phyloP scores from a whole-genome alignment of 2,329 filamentous ascomycete genomes.

The Diaporthe vaccinii region DNA sequence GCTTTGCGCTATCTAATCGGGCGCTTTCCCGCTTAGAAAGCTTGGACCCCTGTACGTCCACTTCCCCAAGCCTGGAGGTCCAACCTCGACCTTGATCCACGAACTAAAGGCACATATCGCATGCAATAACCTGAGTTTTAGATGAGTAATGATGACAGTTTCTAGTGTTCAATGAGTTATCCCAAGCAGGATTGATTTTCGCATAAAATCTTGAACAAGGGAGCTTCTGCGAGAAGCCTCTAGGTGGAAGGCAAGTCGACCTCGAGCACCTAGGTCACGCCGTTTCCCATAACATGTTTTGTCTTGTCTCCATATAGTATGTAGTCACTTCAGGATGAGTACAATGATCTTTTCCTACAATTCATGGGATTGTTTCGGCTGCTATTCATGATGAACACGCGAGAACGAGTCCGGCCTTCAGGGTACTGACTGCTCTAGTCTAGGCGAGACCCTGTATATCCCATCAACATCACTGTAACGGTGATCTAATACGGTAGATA shows the following conservation, averaged over 20 bases:
- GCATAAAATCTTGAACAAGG: too few relatives aligned
- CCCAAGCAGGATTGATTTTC: rapidly evolving
- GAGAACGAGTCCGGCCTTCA: too few relatives aligned
- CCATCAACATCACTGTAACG: not conserved
- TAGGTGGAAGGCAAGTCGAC: not conserved
- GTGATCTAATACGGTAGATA: not conserved
- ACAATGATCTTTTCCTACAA: not conserved
- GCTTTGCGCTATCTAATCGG: constrained; percentile 34
- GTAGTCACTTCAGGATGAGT: not conserved
- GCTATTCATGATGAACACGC: not conserved
- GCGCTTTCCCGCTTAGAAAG: constrained; percentile 21
- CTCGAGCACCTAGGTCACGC: not conserved
- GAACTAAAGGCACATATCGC: not conserved
- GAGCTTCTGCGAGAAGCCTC: not conserved
- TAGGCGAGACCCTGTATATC: not conserved
- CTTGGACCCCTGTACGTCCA: not conserved
- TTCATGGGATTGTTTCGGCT: not conserved
- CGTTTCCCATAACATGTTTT: not conserved
- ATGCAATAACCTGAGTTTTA: not conserved
- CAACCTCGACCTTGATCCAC: not conserved
- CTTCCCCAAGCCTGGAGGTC: not conserved
- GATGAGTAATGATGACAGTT: not conserved
- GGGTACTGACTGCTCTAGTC: not conserved
- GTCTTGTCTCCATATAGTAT: not conserved
- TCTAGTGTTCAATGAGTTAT: rapidly evolving